These are phyloP conservation scores for Casuarina equisetifolia DNA, from an alignment of 306 rosid genomes.

Conservation along the genomic window DNA sequence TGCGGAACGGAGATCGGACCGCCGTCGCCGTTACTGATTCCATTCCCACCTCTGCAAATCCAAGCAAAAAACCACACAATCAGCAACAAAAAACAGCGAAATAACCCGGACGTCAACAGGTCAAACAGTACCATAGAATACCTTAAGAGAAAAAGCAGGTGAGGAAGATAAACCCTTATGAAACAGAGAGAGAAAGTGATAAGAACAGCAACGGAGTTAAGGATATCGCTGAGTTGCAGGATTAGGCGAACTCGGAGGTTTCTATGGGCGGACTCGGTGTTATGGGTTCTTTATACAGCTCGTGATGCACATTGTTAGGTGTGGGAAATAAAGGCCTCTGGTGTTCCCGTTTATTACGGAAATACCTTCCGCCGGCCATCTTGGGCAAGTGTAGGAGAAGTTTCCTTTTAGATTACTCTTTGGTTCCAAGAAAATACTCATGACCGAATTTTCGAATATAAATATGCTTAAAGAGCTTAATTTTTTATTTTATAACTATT, in stretches of 20 bases:
- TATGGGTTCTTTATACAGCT: background rate
- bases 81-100: background rate
- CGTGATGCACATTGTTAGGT: background rate
- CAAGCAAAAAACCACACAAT: background rate
- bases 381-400: too few relatives aligned
- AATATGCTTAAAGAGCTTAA: too few relatives aligned
- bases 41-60: constrained; percentile 46
- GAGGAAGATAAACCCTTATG: constrained; percentile 19
- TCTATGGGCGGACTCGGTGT: background rate
- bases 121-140: background rate
- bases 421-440: too few relatives aligned
- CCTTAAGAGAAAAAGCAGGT: constrained; percentile 2
- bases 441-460: too few relatives aligned
- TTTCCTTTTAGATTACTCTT: too few relatives aligned
- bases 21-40: constrained; percentile 49
- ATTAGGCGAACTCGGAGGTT: background rate
- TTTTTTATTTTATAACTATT: too few relatives aligned
- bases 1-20: constrained; percentile 42
- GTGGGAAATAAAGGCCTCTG: background rate
- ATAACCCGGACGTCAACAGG: background rate
- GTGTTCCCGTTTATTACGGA: background rate
- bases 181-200: background rate
- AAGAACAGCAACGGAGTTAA: background rate
- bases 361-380: too few relatives aligned
- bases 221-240: background rate